Conservation (phyloP, 2,329 filamentous ascomycete species). For the Colletotrichum zoysiae region DNA sequence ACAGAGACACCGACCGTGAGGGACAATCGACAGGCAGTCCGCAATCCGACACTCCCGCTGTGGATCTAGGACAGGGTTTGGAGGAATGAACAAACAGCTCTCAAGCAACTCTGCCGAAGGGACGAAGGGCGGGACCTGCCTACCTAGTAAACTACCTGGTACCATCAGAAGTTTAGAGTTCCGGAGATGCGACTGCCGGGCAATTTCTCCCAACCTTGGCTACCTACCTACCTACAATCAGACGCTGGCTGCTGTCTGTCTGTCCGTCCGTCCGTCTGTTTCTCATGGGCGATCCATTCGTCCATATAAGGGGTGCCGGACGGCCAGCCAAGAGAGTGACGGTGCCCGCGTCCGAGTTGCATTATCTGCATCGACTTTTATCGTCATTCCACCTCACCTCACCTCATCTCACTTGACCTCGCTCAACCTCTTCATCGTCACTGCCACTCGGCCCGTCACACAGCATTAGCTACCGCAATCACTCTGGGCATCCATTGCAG, state of each 20-base stretch:
- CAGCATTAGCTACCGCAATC: conserved; percentile 2
- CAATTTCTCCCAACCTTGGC: conserved; percentile 4
- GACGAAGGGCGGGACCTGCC: conserved; percentile 11
- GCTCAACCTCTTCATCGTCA: not conserved
- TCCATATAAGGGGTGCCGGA: conserved; percentile 15
- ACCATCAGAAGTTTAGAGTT: conserved; percentile 14
- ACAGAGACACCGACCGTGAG: conserved; percentile 5
- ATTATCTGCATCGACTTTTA: not conserved
- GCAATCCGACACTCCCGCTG: conserved; percentile 34
- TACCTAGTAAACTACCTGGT: not conserved
- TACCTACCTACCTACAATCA: conserved; percentile 9
- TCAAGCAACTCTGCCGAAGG: conserved; percentile 2
- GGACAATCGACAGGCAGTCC: conserved; percentile 5
- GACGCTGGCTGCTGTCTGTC: not conserved
- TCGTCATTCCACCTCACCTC: conserved; percentile 28
- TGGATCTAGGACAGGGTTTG: conserved; percentile 19
- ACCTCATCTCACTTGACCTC: not conserved
- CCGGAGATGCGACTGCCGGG: conserved; percentile 8
- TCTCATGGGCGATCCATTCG: conserved; percentile 13
- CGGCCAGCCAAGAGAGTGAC: not conserved
- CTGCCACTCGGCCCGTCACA: conserved; percentile 16
- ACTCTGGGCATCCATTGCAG: not conserved
- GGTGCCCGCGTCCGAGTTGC: conserved; percentile 9
- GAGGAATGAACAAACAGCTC: conserved; percentile 24
- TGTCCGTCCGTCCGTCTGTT: conserved; percentile 5